phyloP scores from a whole-genome alignment of 768 basidiomycete genomes.

The Pleurotus cornucopiae region DNA sequence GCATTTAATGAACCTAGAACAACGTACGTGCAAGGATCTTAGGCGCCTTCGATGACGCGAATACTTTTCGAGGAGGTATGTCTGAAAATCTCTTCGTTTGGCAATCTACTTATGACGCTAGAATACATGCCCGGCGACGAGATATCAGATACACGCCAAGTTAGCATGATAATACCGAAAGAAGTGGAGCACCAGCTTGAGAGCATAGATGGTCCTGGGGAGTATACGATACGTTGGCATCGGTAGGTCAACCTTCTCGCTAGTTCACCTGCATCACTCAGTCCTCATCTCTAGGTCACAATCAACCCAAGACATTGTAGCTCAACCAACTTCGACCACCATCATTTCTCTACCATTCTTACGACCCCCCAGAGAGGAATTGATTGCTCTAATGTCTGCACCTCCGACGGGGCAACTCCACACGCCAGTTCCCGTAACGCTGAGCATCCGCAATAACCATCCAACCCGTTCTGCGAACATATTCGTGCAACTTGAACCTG shows the following conservation, averaged over 20 bases:
- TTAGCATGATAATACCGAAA: constrained; percentile 41
- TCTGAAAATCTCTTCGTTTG: not conserved
- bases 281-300: constrained; percentile 35
- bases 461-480: constrained; percentile 64
- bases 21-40: constrained; percentile 41
- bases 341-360: constrained; percentile 58
- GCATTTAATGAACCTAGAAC: constrained; percentile 28
- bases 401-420: constrained; percentile 67
- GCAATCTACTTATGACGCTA: constrained; percentile 17
- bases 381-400: constrained; percentile 63
- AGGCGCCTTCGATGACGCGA: constrained; percentile 49
- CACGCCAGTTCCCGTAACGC: constrained; percentile 46
- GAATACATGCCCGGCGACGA: constrained; percentile 67
- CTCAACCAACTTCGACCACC: constrained; percentile 44
- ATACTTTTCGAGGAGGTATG: constrained; percentile 21
- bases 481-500: constrained; percentile 68
- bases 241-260: constrained; percentile 37
- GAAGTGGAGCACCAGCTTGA: constrained; percentile 27
- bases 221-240: constrained; percentile 61
- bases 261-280: not conserved
- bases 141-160: constrained; percentile 51
- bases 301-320: constrained; percentile 27
- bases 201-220: constrained; percentile 46
- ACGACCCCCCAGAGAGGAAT: constrained; percentile 51
- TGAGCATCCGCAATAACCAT: constrained; percentile 65